Evolutionary conservation across 2,329 filamentous ascomycete species (phyloP), one percentile per base, ranked within the genome.

Genomic region (Nemania sp.): DNA sequence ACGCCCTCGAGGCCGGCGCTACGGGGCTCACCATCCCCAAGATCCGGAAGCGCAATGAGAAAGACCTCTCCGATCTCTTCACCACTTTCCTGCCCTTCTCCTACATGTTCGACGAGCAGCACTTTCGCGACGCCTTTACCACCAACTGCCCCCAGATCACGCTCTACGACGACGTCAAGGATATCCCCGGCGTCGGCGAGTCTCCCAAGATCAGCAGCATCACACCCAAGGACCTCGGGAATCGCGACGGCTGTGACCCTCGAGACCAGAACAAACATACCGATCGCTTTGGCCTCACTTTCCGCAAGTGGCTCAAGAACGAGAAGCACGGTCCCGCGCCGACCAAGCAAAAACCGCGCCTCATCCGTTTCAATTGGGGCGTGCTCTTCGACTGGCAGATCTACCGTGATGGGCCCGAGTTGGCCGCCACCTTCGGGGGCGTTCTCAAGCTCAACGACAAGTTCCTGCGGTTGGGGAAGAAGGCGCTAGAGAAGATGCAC

Each of bases 21-120:
- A 76, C 78, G 0, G 79, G 78, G 1, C 64, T 82, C 1, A 74
- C 79, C 5, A 71, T 83, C 58, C 80, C 80, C 1, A 74, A 67
- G 54, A 81, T 83, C 53, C 75, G 77, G 51, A 76, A 75, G n/a
- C 75, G 80, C 18, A 78, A 75, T 21, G 73, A 76, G 13, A 67
- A 71, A 11, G 73, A 79, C 49, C 71, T 82, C 1, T 70, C 75
- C n/a, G 72, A 78, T 35, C 69, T 82, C 11, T 79, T 79, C 67
- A 75, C 70, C 46, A 73, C 74, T 0, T 72, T 74, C 40, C 71
- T 75, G 37, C 75, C 74, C 0, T 78, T 83, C 55, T 66, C 69
- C 47, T 81, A 81, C 65, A 81, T 82, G 68, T 82, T 82, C 50
- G 78, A 82, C 65, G 75, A 78, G 54, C 62, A 69, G 12, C 78